Evolutionary conservation across 1,284 basidiomycete species (phyloP).

Genomic region (Sporisorium iseilematis-ciliati): DNA sequence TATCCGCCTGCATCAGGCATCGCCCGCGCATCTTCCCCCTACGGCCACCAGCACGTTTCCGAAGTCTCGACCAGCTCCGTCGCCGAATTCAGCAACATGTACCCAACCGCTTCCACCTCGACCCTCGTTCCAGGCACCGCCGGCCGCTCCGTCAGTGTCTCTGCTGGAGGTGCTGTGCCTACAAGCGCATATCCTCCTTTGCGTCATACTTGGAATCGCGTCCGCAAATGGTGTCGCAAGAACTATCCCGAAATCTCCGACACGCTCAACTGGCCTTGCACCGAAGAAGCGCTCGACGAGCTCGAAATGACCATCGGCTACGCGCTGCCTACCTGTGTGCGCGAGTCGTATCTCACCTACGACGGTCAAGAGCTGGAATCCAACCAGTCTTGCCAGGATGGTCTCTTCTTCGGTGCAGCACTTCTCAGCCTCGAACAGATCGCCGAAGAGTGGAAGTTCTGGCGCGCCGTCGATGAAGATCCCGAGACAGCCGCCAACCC

Average conservation of each 20-base stretch:
- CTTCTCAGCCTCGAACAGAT: constrained; percentile 64
- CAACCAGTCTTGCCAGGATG: constrained; percentile 65
- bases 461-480: constrained; percentile 67
- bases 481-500: constrained; percentile 61
- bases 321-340: constrained; percentile 60
- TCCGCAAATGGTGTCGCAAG: constrained; percentile 60
- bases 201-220: constrained; percentile 65
- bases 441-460: constrained; percentile 66
- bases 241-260: constrained; percentile 66
- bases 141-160: constrained; percentile 23
- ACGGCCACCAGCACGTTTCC: constrained; percentile 25
- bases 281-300: constrained; percentile 57
- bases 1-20: constrained; percentile 46
- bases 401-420: constrained; percentile 67
- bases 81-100: constrained; percentile 60
- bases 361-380: constrained; percentile 68
- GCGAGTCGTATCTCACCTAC: constrained; percentile 64
- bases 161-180: constrained; percentile 51
- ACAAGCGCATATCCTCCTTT: constrained; percentile 63
- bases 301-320: constrained; percentile 64
- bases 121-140: constrained; percentile 41
- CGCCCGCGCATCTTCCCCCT: constrained; percentile 33
- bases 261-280: constrained; percentile 67
- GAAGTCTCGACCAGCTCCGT: constrained; percentile 50
- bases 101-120: constrained; percentile 52